Conservation (phyloP, 495 filamentous ascomycete genomes). For the Rostrohypoxylon terebratum region DNA sequence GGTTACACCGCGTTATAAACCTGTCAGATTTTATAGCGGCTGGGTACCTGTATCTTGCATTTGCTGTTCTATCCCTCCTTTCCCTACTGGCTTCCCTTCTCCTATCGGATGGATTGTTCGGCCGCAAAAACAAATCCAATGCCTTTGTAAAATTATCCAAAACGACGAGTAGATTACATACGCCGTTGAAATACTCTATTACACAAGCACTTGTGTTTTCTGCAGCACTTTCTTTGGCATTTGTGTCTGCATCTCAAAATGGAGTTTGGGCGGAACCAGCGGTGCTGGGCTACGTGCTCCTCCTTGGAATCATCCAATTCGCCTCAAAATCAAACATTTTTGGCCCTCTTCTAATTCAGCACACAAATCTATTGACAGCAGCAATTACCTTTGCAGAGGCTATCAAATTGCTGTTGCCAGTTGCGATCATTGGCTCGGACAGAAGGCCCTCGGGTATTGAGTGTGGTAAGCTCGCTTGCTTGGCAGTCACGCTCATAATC, state of each 20-base stretch:
- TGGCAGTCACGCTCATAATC: slow-evolving; percentile 14
- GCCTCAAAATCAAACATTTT: slow-evolving; percentile 10
- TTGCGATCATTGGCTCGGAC: slow-evolving; percentile 27
- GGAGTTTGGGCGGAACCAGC: slow-evolving; percentile 23
- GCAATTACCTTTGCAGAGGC: slow-evolving; percentile 14
- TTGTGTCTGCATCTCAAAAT: slow-evolving; percentile 15
- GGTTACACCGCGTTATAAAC: slow-evolving; percentile 14
- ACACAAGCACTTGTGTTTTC: slow-evolving; percentile 16
- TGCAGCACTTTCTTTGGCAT: slow-evolving; percentile 22
- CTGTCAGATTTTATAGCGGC: slow-evolving; percentile 27
- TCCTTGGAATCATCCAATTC: slow-evolving; percentile 22
- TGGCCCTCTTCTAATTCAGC: slow-evolving; percentile 8
- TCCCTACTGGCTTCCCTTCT: slow-evolving; percentile 9
- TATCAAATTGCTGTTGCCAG: slow-evolving; percentile 15
- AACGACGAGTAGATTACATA: background rate
- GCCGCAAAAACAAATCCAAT: slow-evolving; percentile 10
- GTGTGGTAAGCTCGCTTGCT: slow-evolving; percentile 20
- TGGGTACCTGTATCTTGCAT: slow-evolving; percentile 23
- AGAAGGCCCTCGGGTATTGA: slow-evolving; percentile 17
- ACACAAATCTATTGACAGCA: slow-evolving; percentile 13
- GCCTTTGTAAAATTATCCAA: background rate
- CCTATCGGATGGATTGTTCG: slow-evolving; percentile 6
- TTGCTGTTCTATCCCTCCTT: slow-evolving; percentile 22
- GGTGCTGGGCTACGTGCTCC: slow-evolving; percentile 21
- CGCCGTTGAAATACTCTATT: slow-evolving; percentile 20